phyloP scores from a whole-genome alignment of 164 flowering plant species.

The Houttuynia cordata region DNA sequence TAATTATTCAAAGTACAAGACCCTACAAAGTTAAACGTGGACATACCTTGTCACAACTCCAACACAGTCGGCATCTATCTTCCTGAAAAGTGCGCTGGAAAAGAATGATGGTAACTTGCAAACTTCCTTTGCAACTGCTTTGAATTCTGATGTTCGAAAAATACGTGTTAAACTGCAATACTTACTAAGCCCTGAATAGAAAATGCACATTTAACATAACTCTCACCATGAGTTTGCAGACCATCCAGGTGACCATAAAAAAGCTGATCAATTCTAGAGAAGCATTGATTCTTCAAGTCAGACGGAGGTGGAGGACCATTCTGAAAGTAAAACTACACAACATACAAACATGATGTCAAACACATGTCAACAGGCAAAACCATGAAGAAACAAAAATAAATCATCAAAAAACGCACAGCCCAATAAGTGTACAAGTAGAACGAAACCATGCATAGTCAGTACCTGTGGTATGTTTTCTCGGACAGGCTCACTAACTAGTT shows the following conservation, averaged over 20 bases:
- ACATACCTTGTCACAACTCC: conserved; percentile 72
- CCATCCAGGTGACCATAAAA: conserved; percentile 71
- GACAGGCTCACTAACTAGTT: conserved; percentile 70
- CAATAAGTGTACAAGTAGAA: too few species aligned
- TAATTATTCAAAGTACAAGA: neutral
- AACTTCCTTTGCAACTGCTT: conserved; percentile 64
- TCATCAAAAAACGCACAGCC: too few species aligned
- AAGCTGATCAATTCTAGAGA: conserved; percentile 48
- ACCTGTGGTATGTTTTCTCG: conserved; percentile 95
- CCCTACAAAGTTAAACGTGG: neutral
- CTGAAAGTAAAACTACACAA: conserved; percentile 84
- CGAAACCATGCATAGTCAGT: neutral
- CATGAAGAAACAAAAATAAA: too few species aligned
- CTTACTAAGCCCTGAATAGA: neutral
- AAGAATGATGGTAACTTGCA: conserved; percentile 98
- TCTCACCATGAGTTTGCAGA: conserved; percentile 65
- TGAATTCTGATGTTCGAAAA: conserved; percentile 46
- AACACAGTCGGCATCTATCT: conserved; percentile 53
- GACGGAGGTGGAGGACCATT: conserved; percentile 92
- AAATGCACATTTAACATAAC: neutral
- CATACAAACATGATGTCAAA: conserved; percentile 6
- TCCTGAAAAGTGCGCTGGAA: conserved; percentile 66
- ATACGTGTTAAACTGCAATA: neutral
- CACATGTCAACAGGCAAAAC: neutral
- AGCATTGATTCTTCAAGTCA: conserved; percentile 61